Conservation (phyloP, 345 rosid species). For the Brassica cretica region DNA sequence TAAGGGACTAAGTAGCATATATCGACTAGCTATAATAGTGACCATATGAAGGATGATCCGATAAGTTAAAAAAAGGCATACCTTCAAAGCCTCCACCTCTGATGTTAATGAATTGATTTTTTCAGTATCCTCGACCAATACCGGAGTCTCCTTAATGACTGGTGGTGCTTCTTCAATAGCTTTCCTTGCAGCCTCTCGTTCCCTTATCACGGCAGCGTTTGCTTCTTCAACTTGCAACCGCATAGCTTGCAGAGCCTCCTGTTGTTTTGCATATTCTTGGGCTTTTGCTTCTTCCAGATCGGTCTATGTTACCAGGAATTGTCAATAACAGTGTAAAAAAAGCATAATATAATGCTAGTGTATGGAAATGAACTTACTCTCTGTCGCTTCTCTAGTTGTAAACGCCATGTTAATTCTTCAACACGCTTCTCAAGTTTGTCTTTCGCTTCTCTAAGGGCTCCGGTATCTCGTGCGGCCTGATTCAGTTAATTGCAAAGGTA, state of each 20-base stretch:
- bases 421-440: slow-evolving; percentile 98
- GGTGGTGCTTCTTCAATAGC: slow-evolving; percentile 99
- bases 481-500: slow-evolving; percentile 35
- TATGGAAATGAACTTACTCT: slow-evolving; percentile 58
- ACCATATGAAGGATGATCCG: background rate
- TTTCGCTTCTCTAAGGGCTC: slow-evolving; percentile 98
- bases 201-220: slow-evolving; percentile 72
- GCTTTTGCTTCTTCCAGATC: slow-evolving; percentile 94
- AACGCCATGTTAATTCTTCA: slow-evolving; percentile 95
- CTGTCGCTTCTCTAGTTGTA: slow-evolving; percentile 93
- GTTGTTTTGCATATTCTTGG: slow-evolving; percentile 84
- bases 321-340: slow-evolving; percentile 2
- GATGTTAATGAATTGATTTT: slow-evolving; percentile 66
- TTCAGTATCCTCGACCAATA: slow-evolving; percentile 86
- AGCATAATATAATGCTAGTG: slow-evolving; percentile 10
- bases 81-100: slow-evolving; percentile 88
- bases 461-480: slow-evolving; percentile 94
- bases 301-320: slow-evolving; percentile 49
- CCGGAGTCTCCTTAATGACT: slow-evolving; percentile 92
- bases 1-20: background rate
- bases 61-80: slow-evolving; percentile 33
- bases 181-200: slow-evolving; percentile 83
- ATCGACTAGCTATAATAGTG: background rate
- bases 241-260: slow-evolving; percentile 75
- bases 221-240: slow-evolving; percentile 88